phyloP scores from a whole-genome alignment of 345 rosid species.

The Viola odorata region DNA sequence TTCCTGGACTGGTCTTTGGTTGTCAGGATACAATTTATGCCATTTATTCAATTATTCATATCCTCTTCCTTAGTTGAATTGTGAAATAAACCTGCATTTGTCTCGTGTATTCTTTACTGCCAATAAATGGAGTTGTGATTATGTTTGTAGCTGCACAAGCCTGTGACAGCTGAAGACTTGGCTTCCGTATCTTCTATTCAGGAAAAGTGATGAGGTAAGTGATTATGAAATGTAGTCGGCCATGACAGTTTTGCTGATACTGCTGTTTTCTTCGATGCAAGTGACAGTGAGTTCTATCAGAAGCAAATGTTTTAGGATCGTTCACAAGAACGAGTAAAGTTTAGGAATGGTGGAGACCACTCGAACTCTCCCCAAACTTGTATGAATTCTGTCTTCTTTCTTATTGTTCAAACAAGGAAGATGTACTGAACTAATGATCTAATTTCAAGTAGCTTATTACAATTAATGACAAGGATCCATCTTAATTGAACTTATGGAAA shows the following conservation, averaged over 20 bases:
- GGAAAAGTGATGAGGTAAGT: slow-evolving; percentile 9
- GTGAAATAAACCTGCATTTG: not conserved
- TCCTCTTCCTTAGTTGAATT: no score
- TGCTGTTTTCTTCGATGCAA: not conserved
- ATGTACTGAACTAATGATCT: no score
- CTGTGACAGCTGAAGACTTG: slow-evolving; percentile 57
- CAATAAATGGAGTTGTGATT: slow-evolving; percentile 13
- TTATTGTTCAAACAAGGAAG: no score
- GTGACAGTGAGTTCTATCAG: no score
- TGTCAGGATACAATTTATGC: not conserved
- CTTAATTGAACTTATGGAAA: no score
- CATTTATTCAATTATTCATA: not conserved
- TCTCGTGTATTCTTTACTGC: not conserved
- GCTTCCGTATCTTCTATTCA: slow-evolving; percentile 28
- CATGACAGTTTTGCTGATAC: not conserved
- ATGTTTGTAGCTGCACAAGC: slow-evolving; percentile 58
- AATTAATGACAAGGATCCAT: no score
- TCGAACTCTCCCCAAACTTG: no score
- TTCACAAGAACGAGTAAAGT: no score
- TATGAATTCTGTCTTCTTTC: no score
- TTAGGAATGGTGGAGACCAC: no score
- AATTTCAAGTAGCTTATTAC: no score
- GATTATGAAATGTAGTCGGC: slow-evolving; percentile 1
- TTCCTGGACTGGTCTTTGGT: not conserved
- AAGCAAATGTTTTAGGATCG: no score